Evolutionary conservation across 352 stramenopile species (phyloP), one percentile per base, ranked within the genome.

Genomic region (Phytophthora foliorum): DNA sequence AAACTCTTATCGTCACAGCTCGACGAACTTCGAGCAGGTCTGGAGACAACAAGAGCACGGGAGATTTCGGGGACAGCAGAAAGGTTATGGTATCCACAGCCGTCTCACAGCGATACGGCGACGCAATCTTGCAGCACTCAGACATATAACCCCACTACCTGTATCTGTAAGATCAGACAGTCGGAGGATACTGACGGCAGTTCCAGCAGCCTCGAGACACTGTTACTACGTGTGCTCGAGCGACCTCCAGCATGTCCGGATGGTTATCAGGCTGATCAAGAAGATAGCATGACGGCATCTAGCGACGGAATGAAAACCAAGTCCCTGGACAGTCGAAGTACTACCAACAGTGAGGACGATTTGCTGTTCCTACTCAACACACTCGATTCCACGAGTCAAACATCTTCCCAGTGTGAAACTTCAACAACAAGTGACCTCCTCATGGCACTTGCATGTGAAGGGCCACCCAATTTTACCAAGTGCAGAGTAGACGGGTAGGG

Each of bases 1-100:
- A 78, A 75, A 17, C 24, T 85, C 25, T 61, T 84, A 16, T 84
- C 79, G 7, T 75, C 80, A 3, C 78, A 86, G 24, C 32, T 90
- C 2, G 53, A 77, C 2, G 63, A 59, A 16, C 62, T 90, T 11
- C 78, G 73, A 16, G 70, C 65, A 17, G 66, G 67, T 57, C 53
- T 86, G 10, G 42, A 74, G 8, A 44, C 11, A 34, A 58, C 67
- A 17, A 49, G 16, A 42, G 14, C 21, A 19, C 14, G 34, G 1
- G 11, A 48, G 25, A 16, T 48, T 44, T n/a, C 41, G 7, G 24
- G 4, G 53, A 46, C 17, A 6, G 36, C 38, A 48, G 25, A 44
- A 49, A 56, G 22, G 32, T 49, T 61, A 42, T 64, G 62, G 67
- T 69, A 51, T 51, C 45, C 51, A 32, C 53, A 57, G 31, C 22